phyloP scores from a whole-genome alignment of 108 stramenopile species.

The Bacterosira constricta region DNA sequence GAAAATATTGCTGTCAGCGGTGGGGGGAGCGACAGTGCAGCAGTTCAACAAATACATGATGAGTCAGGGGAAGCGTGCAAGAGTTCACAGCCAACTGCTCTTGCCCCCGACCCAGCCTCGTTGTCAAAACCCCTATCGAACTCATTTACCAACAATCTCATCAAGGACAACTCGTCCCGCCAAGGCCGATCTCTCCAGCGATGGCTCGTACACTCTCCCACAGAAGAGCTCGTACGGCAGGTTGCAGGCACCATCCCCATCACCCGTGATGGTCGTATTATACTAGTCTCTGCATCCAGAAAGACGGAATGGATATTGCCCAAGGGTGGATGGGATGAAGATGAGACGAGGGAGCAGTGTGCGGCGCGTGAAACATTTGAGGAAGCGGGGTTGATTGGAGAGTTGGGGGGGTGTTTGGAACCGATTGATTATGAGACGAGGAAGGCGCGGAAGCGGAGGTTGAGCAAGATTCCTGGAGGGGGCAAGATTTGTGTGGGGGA shows the following conservation, averaged over 20 bases:
- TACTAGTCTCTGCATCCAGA: slow-evolving; percentile 76
- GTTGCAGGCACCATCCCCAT: slow-evolving; percentile 82
- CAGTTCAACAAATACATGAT: not conserved
- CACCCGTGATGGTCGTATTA: slow-evolving; percentile 67
- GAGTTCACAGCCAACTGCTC: not conserved
- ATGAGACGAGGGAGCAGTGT: slow-evolving; percentile 88
- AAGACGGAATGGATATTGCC: slow-evolving; percentile 94
- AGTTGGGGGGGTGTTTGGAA: slow-evolving; percentile 65
- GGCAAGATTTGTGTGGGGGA: too few species aligned
- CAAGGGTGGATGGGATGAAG: slow-evolving; percentile 95
- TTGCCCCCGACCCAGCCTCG: not conserved
- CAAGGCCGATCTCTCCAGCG: slow-evolving; percentile 75
- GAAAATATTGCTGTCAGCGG: not conserved
- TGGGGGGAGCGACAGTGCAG: not conserved
- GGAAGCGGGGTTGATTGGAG: slow-evolving; percentile 86
- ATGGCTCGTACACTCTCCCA: slow-evolving; percentile 59
- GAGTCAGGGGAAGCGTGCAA: not conserved
- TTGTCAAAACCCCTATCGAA: not conserved
- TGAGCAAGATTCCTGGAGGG: too few species aligned
- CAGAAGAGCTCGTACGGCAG: slow-evolving; percentile 54
- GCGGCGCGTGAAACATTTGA: slow-evolving; percentile 91
- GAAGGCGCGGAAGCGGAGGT: slow-evolving; percentile 72
- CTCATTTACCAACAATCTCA: slow-evolving; percentile 60
- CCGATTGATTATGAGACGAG: slow-evolving; percentile 84
- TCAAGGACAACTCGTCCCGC: slow-evolving; percentile 57